Conservation (phyloP, 2,329 filamentous ascomycete genomes). For the Monosporascus sp. region DNA sequence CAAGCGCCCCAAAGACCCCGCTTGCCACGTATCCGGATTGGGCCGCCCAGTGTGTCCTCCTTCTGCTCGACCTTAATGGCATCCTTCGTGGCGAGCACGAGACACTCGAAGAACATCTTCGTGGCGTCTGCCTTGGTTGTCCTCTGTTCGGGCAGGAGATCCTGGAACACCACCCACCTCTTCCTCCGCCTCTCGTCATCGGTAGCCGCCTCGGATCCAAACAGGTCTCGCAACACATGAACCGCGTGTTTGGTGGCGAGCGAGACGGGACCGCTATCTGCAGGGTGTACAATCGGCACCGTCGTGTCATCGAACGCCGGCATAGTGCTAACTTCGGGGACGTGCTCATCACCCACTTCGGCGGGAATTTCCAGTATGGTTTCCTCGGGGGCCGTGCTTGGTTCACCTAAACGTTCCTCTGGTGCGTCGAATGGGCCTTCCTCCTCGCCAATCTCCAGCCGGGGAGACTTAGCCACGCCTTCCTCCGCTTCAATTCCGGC, state of each 20-base stretch:
- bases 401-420: constrained; percentile 48
- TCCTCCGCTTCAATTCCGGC: constrained; percentile 64
- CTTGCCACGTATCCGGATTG: constrained; percentile 83
- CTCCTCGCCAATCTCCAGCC: constrained; percentile 63
- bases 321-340: constrained; percentile 38
- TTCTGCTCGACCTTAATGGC: constrained; percentile 94
- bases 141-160: constrained; percentile 74
- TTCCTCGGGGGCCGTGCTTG: constrained; percentile 51
- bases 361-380: constrained; percentile 62
- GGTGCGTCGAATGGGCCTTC: constrained; percentile 47
- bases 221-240: constrained; percentile 84
- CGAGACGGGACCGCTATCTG: constrained; percentile 81
- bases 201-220: constrained; percentile 66
- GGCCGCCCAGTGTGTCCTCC: constrained; percentile 64
- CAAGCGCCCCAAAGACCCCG: constrained; percentile 94
- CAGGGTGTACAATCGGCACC: constrained; percentile 69
- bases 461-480: constrained; percentile 61
- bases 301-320: constrained; percentile 76
- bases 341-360: constrained; percentile 42
- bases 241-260: constrained; percentile 93
- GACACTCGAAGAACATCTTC: constrained; percentile 98
- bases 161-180: constrained; percentile 79
- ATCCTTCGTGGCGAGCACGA: constrained; percentile 95
- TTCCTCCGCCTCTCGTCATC: constrained; percentile 70
- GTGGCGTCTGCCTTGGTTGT: constrained; percentile 88